phyloP scores from a whole-genome alignment of 2,329 filamentous ascomycete genomes.

The Talaromyces sp. region DNA sequence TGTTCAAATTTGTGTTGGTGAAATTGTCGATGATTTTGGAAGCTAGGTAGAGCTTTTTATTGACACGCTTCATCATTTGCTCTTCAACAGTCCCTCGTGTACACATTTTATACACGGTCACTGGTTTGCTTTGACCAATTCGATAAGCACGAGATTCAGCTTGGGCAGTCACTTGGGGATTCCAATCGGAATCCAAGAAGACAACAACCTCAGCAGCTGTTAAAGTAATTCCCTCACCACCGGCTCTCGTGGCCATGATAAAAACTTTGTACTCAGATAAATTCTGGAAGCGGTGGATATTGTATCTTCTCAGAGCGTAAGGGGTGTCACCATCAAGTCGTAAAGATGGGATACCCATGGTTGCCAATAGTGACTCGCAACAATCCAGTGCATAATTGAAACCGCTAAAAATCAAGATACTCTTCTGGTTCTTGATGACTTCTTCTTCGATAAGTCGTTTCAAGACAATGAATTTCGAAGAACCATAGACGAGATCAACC shows the following conservation, averaged over 20 bases:
- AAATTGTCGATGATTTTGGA: constrained; percentile 49
- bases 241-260: constrained; percentile 55
- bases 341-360: constrained; percentile 41
- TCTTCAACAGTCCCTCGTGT: constrained; percentile 57
- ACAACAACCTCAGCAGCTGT: constrained; percentile 54
- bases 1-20: no score
- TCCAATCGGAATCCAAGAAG: constrained; percentile 57
- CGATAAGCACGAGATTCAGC: constrained; percentile 55
- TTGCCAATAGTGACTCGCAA: constrained; percentile 50
- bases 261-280: constrained; percentile 51
- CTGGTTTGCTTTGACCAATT: constrained; percentile 54
- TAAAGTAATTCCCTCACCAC: constrained; percentile 55
- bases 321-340: constrained; percentile 52
- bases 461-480: constrained; percentile 55
- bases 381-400: constrained; percentile 53
- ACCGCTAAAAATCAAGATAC: constrained; percentile 56
- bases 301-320: constrained; percentile 50
- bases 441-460: constrained; percentile 35
- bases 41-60: constrained; percentile 61
- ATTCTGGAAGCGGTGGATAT: constrained; percentile 54
- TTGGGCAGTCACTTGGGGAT: constrained; percentile 53
- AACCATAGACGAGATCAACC: constrained; percentile 25
- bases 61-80: constrained; percentile 57
- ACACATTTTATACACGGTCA: constrained; percentile 56
- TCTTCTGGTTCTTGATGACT: constrained; percentile 29